A percentile compares a stretch with the other conserved stretches of the same genome.
phyloP scores from a whole-genome alignment of 495 filamentous ascomycete genomes.

The Hyaloscypha hepaticicola region DNA sequence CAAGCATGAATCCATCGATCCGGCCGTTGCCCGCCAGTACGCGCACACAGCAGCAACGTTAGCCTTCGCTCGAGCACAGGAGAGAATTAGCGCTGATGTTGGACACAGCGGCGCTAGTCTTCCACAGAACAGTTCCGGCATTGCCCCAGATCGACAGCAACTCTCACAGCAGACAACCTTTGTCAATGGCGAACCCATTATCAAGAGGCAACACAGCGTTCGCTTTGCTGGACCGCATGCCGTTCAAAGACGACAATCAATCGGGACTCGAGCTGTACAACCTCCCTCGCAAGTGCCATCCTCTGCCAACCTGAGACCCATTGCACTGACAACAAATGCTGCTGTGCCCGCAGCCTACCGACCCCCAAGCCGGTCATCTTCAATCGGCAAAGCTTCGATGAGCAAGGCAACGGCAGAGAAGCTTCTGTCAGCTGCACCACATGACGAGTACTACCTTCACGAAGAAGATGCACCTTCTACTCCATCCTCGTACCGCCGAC shows the following conservation, averaged over 20 bases:
- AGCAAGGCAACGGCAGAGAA: slow-evolving; percentile 34
- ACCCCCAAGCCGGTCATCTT: slow-evolving; percentile 35
- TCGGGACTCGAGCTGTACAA: slow-evolving; percentile 27
- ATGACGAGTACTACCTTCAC: slow-evolving; percentile 50
- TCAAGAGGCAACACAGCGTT: slow-evolving; percentile 51
- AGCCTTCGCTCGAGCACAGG: slow-evolving; percentile 60
- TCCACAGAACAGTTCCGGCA: slow-evolving; percentile 3
- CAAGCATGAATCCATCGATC: slow-evolving; percentile 47
- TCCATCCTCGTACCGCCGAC: slow-evolving; percentile 72
- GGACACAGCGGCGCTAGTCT: slow-evolving; percentile 13
- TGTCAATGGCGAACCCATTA: slow-evolving; percentile 7
- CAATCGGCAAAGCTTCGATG: slow-evolving; percentile 37
- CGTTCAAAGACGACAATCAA: slow-evolving; percentile 24
- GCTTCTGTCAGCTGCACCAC: slow-evolving; percentile 38
- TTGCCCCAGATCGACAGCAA: slow-evolving; percentile 34
- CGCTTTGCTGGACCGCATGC: slow-evolving; percentile 50
- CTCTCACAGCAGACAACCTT: slow-evolving; percentile 11
- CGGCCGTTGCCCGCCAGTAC: slow-evolving; percentile 56
- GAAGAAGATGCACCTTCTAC: slow-evolving; percentile 62
- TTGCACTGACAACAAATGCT: slow-evolving; percentile 27
- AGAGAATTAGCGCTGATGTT: slow-evolving; percentile 45
- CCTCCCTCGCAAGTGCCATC: slow-evolving; percentile 3
- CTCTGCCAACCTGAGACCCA: slow-evolving; percentile 17
- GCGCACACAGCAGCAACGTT: slow-evolving; percentile 66
- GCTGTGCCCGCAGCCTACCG: slow-evolving; percentile 30